Base-by-base conservation (phyloP, 495 filamentous ascomycete species). In the Penicillium psychrofluorescens region DNA sequence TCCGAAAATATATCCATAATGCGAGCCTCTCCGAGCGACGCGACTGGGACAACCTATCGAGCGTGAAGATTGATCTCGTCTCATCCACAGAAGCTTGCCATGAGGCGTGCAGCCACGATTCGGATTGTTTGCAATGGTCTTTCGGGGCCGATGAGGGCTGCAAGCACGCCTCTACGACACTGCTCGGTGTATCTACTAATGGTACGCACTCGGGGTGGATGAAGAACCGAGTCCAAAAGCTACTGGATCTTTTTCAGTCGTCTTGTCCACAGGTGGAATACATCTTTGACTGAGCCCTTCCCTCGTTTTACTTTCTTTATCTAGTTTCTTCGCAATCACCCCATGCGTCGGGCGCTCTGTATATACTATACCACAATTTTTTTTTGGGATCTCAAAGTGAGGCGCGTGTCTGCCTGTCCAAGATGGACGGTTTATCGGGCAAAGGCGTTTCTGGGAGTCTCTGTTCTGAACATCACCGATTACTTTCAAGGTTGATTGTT, bases 51-150 rank as follows among this genome's bases (percentile, higher is more conserved):
- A 67, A 64, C 14, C 36, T 67, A 14, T 60, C 57, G 1, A 34
- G 43, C 5, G 46, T 54, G 1, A 35, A 46, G 4, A 49, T 59
- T 15, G 46, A 55, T 30, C 55, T 52, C 32, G 52, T 55, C 1
- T 34, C 41, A 13, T 54, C 46, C 32, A 49, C 51, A 8, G 35
- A 50, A 2, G 56, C 53, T 16, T 75, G 70, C 37, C 59, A 57
- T n/a, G 52, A 50, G 7, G 51, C 49, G 9, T 76, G 72, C 28
- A 49, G 51, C n/a, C 55, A 53, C 30, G 57, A 71, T 12, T 32
- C 49, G 0, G 61, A 62, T 9, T 74, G 71, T 44, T 46, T 74
- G 15, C 68, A 72, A 36, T 72, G 67, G 29, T 66, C 68, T 0
- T 64, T 66, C 36, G 50, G 59, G 6, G 51, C 59, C 6, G 38